These are phyloP conservation scores for Acer campestre DNA, from an alignment of 345 rosid species.

Conservation along the genomic window DNA sequence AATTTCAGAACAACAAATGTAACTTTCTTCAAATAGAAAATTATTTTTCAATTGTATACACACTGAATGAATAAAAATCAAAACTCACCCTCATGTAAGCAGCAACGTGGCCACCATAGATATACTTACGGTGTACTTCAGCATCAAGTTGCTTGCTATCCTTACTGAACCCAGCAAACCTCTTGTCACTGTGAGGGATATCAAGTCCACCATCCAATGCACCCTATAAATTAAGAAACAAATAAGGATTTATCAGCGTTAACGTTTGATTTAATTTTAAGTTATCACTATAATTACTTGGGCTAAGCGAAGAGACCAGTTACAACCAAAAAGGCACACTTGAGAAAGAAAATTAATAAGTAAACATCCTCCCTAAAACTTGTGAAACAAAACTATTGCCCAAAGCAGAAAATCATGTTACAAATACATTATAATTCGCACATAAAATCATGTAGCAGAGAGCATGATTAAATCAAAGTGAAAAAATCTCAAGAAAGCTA, in stretches of 20 bases:
- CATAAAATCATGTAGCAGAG: not conserved
- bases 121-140: slow-evolving; percentile 65
- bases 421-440: too few species aligned
- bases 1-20: not conserved
- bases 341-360: not conserved
- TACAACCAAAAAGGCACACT: not conserved
- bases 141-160: slow-evolving; percentile 69
- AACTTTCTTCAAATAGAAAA: not conserved
- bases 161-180: slow-evolving; percentile 70
- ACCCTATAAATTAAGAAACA: slow-evolving; percentile 37
- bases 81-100: slow-evolving; percentile 58
- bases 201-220: slow-evolving; percentile 81
- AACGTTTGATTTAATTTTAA: not conserved
- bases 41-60: not conserved
- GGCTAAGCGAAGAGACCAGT: not conserved
- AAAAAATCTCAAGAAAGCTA: not conserved
- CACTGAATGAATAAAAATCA: not conserved
- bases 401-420: too few species aligned
- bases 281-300: not conserved
- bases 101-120: slow-evolving; percentile 75
- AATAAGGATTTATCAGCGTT: not conserved
- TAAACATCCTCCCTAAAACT: not conserved
- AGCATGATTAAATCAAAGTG: not conserved
- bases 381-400: too few species aligned
- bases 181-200: slow-evolving; percentile 77